These are phyloP conservation scores for Phytophthora hybrid DNA, from an alignment of 352 stramenopile species.

Conservation along the genomic window DNA sequence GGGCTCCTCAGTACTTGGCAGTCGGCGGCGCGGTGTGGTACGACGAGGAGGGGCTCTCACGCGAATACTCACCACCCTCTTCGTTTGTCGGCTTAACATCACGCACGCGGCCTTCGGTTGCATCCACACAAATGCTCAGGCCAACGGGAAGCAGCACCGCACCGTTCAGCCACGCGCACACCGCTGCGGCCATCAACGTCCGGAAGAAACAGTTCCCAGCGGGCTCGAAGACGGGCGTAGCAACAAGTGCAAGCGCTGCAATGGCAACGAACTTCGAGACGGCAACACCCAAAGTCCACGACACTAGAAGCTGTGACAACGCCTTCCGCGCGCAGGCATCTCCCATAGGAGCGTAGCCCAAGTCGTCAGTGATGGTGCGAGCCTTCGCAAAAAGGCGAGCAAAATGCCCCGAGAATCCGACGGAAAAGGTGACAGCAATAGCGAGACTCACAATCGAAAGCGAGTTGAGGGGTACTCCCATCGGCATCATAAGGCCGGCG, in stretches of 20 bases:
- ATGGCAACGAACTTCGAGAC: constrained; percentile 56
- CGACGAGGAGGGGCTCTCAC: constrained; percentile 43
- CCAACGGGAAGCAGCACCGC: constrained; percentile 50
- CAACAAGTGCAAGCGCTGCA: constrained; percentile 44
- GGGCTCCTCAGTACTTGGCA: constrained; percentile 30
- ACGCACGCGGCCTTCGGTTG: constrained; percentile 46
- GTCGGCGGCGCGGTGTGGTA: constrained; percentile 33
- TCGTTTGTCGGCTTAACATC: constrained; percentile 51
- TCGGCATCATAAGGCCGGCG: constrained; percentile 66
- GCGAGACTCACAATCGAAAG: constrained; percentile 87
- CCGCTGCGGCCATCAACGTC: constrained; percentile 48
- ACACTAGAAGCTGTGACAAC: constrained; percentile 50
- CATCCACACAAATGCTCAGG: constrained; percentile 56
- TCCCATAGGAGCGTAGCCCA: constrained; percentile 26
- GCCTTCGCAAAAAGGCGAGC: constrained; percentile 68
- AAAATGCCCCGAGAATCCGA: constrained; percentile 86
- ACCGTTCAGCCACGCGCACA: constrained; percentile 47
- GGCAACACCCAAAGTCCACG: constrained; percentile 47
- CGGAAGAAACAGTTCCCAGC: constrained; percentile 54
- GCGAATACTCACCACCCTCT: constrained; percentile 44
- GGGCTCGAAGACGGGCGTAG: constrained; percentile 50
- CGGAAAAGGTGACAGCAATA: constrained; percentile 72
- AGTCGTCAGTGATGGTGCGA: constrained; percentile 33
- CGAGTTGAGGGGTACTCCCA: constrained; percentile 80
- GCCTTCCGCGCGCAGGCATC: constrained; percentile 49